Evolutionary conservation across 805 yeast species (phyloP).

Genomic region (Ogataea pilisensis): DNA sequence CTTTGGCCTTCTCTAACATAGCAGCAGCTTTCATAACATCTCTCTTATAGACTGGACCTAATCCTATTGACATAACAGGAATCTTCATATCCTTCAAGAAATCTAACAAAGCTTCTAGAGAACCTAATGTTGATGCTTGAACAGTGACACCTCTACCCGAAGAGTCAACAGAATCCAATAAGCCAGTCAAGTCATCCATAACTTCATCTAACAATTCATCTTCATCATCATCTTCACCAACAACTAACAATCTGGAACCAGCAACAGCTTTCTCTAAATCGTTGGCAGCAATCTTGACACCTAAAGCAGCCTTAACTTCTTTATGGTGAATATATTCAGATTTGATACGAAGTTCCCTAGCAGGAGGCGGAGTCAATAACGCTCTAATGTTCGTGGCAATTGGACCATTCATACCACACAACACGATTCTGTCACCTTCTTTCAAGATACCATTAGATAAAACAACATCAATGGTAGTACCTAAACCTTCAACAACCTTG

Average conservation of each 20-base stretch:
- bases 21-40: slow-evolving; percentile 97
- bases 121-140: slow-evolving; percentile 97
- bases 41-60: slow-evolving; percentile 97
- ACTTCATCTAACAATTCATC: slow-evolving; percentile 97
- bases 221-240: slow-evolving; percentile 96
- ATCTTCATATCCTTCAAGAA: slow-evolving; percentile 98
- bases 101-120: slow-evolving; percentile 93
- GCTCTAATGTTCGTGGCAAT: slow-evolving; percentile 96
- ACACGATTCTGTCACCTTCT: slow-evolving; percentile 93
- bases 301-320: slow-evolving; percentile 97
- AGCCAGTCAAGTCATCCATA: slow-evolving; percentile 95
- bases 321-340: slow-evolving; percentile 96
- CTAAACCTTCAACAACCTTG: slow-evolving; percentile 96
- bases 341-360: slow-evolving; percentile 92
- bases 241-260: slow-evolving; percentile 92
- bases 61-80: slow-evolving; percentile 97
- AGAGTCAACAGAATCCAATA: slow-evolving; percentile 90
- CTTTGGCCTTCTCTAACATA: slow-evolving; percentile 95
- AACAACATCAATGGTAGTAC: slow-evolving; percentile 97
- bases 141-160: slow-evolving; percentile 97
- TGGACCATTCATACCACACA: slow-evolving; percentile 98
- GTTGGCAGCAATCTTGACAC: slow-evolving; percentile 97
- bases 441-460: slow-evolving; percentile 91
- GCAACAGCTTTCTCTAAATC: slow-evolving; percentile 99
- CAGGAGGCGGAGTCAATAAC: slow-evolving; percentile 93